Conservation (phyloP, 2,329 filamentous ascomycete species). For the Aspergillus pseudoglaucus region DNA sequence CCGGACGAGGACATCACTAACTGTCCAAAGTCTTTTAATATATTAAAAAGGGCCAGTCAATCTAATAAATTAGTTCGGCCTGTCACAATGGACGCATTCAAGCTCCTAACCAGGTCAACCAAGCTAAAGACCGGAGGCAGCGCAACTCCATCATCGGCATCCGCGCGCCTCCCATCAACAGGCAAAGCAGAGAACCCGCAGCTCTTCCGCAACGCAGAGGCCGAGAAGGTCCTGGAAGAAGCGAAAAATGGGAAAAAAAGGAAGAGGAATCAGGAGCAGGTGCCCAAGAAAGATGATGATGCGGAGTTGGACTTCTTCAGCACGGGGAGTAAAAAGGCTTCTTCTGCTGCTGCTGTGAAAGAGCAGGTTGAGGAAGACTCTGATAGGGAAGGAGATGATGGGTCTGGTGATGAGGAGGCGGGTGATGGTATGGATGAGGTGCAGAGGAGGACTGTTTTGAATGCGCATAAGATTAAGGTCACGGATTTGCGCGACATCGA, state of each 20-base stretch:
- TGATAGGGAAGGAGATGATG: conserved; percentile 18
- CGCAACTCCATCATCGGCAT: conserved; percentile 17
- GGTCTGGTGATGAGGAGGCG: conserved; percentile 17
- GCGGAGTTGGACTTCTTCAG: conserved; percentile 34
- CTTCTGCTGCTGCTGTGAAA: conserved; percentile 14
- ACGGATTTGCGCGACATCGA: conserved; percentile 59
- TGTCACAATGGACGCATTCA: conserved; percentile 40
- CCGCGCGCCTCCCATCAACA: conserved; percentile 32
- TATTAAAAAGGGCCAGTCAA: neutral
- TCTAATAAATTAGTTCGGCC: conserved; percentile 2
- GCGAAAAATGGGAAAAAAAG: conserved; percentile 28
- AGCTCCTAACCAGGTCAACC: conserved; percentile 39
- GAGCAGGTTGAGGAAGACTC: conserved; percentile 10
- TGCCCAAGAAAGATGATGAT: conserved; percentile 15
- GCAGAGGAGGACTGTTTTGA: conserved; percentile 66
- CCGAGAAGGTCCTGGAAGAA: conserved; percentile 21
- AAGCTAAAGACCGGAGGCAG: conserved; percentile 32
- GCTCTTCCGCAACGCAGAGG: conserved; percentile 27
- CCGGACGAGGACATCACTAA: neutral
- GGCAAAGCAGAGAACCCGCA: conserved; percentile 35
- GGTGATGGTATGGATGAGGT: conserved; percentile 53
- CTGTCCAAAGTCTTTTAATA: neutral
- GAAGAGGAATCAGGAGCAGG: conserved; percentile 24
- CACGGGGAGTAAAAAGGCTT: conserved; percentile 11
- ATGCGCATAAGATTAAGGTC: conserved; percentile 77